phyloP scores from a whole-genome alignment of 169 alveolate genomes.

The Babesia bovis region DNA sequence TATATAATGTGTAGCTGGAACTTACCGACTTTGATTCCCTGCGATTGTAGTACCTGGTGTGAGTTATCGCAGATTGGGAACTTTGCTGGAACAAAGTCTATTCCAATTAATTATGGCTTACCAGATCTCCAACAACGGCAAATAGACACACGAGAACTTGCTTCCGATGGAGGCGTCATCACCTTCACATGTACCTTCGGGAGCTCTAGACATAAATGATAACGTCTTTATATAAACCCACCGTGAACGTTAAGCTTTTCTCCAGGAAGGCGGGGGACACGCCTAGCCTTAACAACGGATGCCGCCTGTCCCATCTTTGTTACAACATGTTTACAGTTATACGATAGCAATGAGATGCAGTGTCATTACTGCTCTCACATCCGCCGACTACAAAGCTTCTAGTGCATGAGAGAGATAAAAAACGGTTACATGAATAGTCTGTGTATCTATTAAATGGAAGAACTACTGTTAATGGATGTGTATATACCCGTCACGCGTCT shows the following conservation, averaged over 20 bases:
- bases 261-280: constrained; percentile 43
- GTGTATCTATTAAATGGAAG: neutral
- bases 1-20: too few species aligned
- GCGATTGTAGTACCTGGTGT: constrained; percentile 77
- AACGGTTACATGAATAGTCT: neutral
- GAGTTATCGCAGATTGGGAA: constrained; percentile 85
- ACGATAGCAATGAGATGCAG: neutral
- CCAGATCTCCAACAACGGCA: constrained; percentile 83
- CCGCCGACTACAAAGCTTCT: too few species aligned
- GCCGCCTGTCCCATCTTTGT: constrained; percentile 26
- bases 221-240: neutral
- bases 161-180: constrained; percentile 35
- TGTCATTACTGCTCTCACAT: too few species aligned
- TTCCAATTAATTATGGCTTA: neutral
- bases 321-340: neutral
- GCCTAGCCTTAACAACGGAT: neutral
- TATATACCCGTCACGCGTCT: too few species aligned
- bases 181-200: constrained; percentile 55
- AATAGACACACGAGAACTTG: constrained; percentile 67
- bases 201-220: constrained; percentile 6
- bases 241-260: constrained; percentile 45
- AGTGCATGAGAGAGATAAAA: neutral
- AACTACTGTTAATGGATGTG: too few species aligned
- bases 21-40: constrained; percentile 76
- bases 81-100: constrained; percentile 47